phyloP scores from a whole-genome alignment of 2,329 filamentous ascomycete genomes.

The Cladosporium phlei region DNA sequence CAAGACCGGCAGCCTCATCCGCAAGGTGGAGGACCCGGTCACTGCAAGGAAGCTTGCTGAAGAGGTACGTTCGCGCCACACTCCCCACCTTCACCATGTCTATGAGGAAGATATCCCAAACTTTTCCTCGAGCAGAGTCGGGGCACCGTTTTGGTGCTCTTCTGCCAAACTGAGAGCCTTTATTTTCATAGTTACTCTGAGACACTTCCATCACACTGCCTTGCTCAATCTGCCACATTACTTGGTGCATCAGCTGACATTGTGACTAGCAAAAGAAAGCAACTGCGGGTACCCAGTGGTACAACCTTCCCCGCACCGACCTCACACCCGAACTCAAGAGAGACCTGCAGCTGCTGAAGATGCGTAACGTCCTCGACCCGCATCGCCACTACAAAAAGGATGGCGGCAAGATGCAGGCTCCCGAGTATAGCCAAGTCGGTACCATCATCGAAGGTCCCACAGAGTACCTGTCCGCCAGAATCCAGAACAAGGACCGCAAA shows the following conservation, averaged over 20 bases:
- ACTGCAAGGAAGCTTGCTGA: conserved; percentile 41
- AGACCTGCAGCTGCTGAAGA: conserved; percentile 82
- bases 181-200: conserved; percentile 77
- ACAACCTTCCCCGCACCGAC: conserved; percentile 76
- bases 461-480: conserved; percentile 75
- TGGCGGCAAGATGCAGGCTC: conserved; percentile 61
- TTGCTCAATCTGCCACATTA: conserved; percentile 13
- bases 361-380: conserved; percentile 82
- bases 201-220: conserved; percentile 25
- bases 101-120: conserved; percentile 77
- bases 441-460: conserved; percentile 84
- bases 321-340: conserved; percentile 81
- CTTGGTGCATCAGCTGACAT: conserved; percentile 22
- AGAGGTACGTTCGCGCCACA: conserved; percentile 46
- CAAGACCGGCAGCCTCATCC: conserved; percentile 41
- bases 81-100: conserved; percentile 28
- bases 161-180: conserved; percentile 64
- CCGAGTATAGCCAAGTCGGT: conserved; percentile 83
- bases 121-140: conserved; percentile 65
- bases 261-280: conserved; percentile 51
- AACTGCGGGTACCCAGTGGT: conserved; percentile 80
- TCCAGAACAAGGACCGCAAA: conserved; percentile 84
- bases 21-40: conserved; percentile 52
- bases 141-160: conserved; percentile 75
- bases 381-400: conserved; percentile 92